phyloP scores from a whole-genome alignment of 768 basidiomycete species.

The Candolleomyces eurysporus region DNA sequence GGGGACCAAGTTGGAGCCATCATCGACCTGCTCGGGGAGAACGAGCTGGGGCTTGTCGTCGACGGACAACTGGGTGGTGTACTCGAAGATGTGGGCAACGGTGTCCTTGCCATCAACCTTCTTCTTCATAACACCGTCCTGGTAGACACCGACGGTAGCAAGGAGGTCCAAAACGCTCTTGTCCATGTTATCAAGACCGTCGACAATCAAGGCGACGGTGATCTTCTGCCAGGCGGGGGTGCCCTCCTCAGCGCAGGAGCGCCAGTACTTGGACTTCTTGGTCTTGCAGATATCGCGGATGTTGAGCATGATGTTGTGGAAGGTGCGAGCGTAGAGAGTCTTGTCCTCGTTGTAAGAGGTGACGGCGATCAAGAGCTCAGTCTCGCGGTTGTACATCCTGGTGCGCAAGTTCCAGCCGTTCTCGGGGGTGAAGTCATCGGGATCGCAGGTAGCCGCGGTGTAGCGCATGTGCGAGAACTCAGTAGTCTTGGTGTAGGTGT shows the following conservation, averaged over 20 bases:
- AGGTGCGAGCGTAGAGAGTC: conserved; percentile 75
- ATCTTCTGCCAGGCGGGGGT: conserved; percentile 84
- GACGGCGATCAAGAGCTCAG: conserved; percentile 89
- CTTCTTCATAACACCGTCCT: conserved; percentile 90
- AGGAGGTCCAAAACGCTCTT: conserved; percentile 82
- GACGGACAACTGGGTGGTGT: conserved; percentile 93
- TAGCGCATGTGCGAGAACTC: conserved; percentile 95
- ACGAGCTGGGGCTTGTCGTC: conserved; percentile 88
- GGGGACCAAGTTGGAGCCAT: conserved; percentile 85
- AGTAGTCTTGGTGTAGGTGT: conserved; percentile 60
- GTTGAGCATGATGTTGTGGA: conserved; percentile 92
- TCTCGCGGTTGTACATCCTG: conserved; percentile 75
- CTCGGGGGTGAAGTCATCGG: conserved; percentile 73
- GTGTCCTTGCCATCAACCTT: conserved; percentile 79
- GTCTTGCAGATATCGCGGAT: conserved; percentile 93
- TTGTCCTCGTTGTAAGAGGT: conserved; percentile 89
- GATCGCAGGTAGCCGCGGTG: conserved; percentile 82
- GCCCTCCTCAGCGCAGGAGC: conserved; percentile 70
- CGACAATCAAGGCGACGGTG: conserved; percentile 78
- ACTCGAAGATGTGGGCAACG: conserved; percentile 92
- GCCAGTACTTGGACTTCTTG: conserved; percentile 87
- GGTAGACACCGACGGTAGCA: conserved; percentile 84
- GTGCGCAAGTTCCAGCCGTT: conserved; percentile 78
- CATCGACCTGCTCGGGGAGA: conserved; percentile 84
- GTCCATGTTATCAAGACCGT: conserved; percentile 89